Base-by-base conservation (phyloP, 352 stramenopile species). In the Globisporangium paddicum region DNA sequence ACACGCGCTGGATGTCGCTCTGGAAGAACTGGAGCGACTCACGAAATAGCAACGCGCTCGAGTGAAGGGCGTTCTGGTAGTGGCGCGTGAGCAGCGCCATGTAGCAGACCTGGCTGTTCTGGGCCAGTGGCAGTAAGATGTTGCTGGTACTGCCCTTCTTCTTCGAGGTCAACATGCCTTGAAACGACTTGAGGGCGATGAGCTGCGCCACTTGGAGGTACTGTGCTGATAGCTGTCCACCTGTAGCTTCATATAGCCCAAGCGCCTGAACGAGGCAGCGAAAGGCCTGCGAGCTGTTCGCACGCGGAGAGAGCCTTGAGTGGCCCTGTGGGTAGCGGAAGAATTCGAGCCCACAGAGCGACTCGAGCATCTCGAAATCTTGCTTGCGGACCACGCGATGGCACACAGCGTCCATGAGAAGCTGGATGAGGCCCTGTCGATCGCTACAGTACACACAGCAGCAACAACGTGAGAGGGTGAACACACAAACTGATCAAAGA, bases 1-100 rank as follows among this genome's bases (percentile, higher is more conserved):
- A 78, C 5, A 64, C 67, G 44, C 68, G 66, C 48, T 79, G 75
- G 10, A 89, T 19, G 18, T 89, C 82, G 23, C 74, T 56, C 54
- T 79, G 68, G 30, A 87, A 87, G 62, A 89, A 89, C 8, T 73
- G 63, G 2, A 91, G 62, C 9, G 79, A 86, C 45, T 91, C 79
- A 25, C 62, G 76, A 37, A 91, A 71, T 0, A 69, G 65, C 5
- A 83, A 34, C 8, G 69, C 51, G 11, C 61, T 66, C 11, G 62
- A 51, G 10, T 60, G 68, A 5, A 81, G 38, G 16, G 86, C 66
- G 1, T 69, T 64, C 35, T 86, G 69, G 51, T 81, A 86, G 35
- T 90, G 80, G 3, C 67, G 62, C 21, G 68, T 77, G 26, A 89
- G 58, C 10, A 93, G 61, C 11, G 73, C 67, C 8, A 80, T 74